A percentile compares a stretch with the other conserved stretches of the same genome.
Conservation (phyloP, 176 grass and related monocot species). For the Aegilops speltoides region DNA sequence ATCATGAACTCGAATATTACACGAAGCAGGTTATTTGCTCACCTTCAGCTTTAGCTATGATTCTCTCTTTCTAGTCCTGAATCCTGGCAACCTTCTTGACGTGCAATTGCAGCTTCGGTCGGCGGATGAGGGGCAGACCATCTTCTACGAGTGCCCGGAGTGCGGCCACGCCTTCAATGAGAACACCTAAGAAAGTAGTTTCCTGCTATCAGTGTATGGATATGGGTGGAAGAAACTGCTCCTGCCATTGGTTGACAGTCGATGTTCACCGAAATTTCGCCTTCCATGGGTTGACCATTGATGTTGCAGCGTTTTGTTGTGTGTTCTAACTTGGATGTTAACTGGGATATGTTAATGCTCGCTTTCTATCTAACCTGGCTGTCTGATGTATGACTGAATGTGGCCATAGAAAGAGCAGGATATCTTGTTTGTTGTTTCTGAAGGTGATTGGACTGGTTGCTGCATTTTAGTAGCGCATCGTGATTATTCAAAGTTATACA, state of each 20-base stretch:
- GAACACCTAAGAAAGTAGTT: slow-evolving; percentile 42
- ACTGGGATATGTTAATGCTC: background rate
- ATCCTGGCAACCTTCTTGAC: background rate
- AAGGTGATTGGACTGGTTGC: background rate
- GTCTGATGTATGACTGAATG: background rate
- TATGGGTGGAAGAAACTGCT: background rate
- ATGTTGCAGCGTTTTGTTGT: background rate
- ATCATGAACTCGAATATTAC: slow-evolving; percentile 61
- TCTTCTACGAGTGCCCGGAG: slow-evolving; percentile 53
- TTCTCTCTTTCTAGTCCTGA: background rate
- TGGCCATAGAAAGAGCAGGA: background rate
- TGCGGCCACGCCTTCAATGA: slow-evolving; percentile 44
- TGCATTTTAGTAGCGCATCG: background rate
- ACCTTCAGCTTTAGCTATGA: background rate
- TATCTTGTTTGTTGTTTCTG: background rate
- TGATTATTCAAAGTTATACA: background rate
- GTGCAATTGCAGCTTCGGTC: slow-evolving; percentile 67
- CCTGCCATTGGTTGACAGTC: background rate
- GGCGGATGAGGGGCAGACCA: slow-evolving; percentile 76
- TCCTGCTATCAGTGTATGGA: background rate
- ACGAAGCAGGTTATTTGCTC: slow-evolving; percentile 50
- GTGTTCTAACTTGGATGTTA: background rate
- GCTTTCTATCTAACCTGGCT: background rate
- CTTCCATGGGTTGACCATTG: too few species aligned
- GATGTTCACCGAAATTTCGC: background rate